phyloP scores from a whole-genome alignment of 2,329 filamentous ascomycete genomes.

The Hymenoscyphus salicellus region DNA sequence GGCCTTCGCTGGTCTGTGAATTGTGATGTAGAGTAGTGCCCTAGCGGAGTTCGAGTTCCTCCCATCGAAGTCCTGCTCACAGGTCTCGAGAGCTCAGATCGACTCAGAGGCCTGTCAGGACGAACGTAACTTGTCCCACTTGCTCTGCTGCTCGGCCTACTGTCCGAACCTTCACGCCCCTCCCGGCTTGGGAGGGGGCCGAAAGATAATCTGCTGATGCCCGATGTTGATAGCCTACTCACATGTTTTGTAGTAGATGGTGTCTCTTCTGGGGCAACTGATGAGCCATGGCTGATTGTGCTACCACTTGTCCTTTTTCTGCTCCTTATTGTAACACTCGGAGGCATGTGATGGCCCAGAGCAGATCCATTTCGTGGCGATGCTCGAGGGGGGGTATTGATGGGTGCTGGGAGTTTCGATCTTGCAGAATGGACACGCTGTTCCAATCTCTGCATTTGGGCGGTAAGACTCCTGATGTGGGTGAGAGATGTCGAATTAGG shows the following conservation, averaged over 20 bases:
- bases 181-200: slow-evolving; percentile 53
- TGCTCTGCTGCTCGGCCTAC: slow-evolving; percentile 33
- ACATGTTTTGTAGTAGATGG: slow-evolving; percentile 49
- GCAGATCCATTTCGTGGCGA: slow-evolving; percentile 62
- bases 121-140: slow-evolving; percentile 30
- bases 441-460: slow-evolving; percentile 95
- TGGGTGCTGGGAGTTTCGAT: slow-evolving; percentile 84
- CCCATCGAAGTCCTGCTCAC: slow-evolving; percentile 34
- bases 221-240: slow-evolving; percentile 58
- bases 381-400: slow-evolving; percentile 70
- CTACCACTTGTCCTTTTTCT: slow-evolving; percentile 63
- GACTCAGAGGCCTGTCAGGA: slow-evolving; percentile 32
- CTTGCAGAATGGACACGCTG: slow-evolving; percentile 87
- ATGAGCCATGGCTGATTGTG: slow-evolving; percentile 33
- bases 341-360: slow-evolving; percentile 47
- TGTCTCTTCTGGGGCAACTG: slow-evolving; percentile 29
- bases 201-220: slow-evolving; percentile 62
- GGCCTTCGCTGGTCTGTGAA: slow-evolving; percentile 33
- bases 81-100: slow-evolving; percentile 33
- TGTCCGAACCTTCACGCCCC: slow-evolving; percentile 36
- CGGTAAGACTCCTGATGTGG: slow-evolving; percentile 89
- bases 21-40: slow-evolving; percentile 35
- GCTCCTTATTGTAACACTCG: slow-evolving; percentile 63
- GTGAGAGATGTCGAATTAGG: slow-evolving; percentile 70
- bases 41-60: slow-evolving; percentile 35